phyloP scores from a whole-genome alignment of 192 early-diverging fungal species.

The Phlyctochytrium arcticum region DNA sequence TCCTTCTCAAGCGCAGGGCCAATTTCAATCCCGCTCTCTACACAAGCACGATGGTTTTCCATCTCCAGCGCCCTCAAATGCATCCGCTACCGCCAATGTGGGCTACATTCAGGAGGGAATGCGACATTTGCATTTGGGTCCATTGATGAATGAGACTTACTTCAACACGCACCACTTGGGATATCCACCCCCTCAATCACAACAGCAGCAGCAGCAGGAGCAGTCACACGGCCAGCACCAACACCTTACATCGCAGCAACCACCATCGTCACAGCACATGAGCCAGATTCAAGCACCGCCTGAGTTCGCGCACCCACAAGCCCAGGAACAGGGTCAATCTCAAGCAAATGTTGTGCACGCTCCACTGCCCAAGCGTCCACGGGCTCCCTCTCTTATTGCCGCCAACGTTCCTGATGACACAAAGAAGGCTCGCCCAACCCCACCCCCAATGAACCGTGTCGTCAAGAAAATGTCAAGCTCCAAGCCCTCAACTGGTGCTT shows the following conservation, averaged over 20 bases:
- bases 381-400: conserved; percentile 9
- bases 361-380: conserved; percentile 1
- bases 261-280: too few relatives aligned
- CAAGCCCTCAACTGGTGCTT: too few relatives aligned
- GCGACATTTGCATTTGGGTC: conserved; percentile 6
- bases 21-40: background rate
- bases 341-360: background rate
- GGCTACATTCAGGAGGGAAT: conserved; percentile 15
- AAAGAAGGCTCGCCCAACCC: conserved; percentile 2
- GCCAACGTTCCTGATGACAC: conserved; percentile 13
- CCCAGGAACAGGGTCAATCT: too few relatives aligned
- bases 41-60: background rate
- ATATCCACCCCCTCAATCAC: background rate
- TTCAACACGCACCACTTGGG: background rate
- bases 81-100: background rate
- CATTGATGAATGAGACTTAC: background rate
- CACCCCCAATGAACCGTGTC: too few relatives aligned
- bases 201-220: too few relatives aligned
- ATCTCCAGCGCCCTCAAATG: conserved; percentile 8
- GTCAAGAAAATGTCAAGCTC: too few relatives aligned
- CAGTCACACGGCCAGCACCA: background rate
- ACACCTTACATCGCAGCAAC: background rate
- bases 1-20: background rate
- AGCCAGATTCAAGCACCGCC: too few relatives aligned
- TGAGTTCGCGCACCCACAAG: too few relatives aligned